A percentile compares a stretch with the other conserved stretches of the same genome.
phyloP scores from a whole-genome alignment of 179 eudicot species.

The Sideroxylon spinosum region DNA sequence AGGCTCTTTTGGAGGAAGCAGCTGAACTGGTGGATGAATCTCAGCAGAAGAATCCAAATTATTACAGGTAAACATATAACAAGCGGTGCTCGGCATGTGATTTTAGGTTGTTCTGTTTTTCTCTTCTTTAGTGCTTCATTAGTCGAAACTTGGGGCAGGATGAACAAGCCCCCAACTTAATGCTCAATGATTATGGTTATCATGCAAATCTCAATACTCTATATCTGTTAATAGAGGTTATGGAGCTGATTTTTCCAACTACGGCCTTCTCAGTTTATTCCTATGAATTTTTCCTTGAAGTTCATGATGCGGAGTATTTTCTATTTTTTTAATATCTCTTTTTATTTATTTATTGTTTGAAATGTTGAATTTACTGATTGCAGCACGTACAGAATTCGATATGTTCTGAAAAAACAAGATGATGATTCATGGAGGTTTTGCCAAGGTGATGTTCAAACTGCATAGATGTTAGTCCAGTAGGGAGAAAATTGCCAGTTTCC shows the following conservation, averaged over 20 bases:
- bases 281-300: no score
- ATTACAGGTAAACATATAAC: conserved; percentile 58
- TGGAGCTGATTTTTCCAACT: no score
- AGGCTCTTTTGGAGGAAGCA: conserved; percentile 87
- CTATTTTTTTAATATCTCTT: no score
- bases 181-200: background rate
- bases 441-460: conserved; percentile 57
- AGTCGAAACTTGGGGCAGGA: background rate
- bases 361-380: conserved; percentile 21
- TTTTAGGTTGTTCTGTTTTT: conserved; percentile 8
- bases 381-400: conserved; percentile 78
- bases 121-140: background rate
- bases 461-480: conserved; percentile 21
- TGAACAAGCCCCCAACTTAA: background rate
- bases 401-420: conserved; percentile 63
- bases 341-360: background rate
- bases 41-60: conserved; percentile 79
- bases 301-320: no score
- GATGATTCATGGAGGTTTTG: conserved; percentile 89
- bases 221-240: no score
- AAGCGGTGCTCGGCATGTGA: background rate
- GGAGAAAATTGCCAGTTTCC: conserved; percentile 6
- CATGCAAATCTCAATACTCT: no score
- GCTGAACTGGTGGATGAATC: conserved; percentile 93
- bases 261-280: no score